Conservation (phyloP, 2,329 filamentous ascomycete genomes). For the Helotiales sp. region DNA sequence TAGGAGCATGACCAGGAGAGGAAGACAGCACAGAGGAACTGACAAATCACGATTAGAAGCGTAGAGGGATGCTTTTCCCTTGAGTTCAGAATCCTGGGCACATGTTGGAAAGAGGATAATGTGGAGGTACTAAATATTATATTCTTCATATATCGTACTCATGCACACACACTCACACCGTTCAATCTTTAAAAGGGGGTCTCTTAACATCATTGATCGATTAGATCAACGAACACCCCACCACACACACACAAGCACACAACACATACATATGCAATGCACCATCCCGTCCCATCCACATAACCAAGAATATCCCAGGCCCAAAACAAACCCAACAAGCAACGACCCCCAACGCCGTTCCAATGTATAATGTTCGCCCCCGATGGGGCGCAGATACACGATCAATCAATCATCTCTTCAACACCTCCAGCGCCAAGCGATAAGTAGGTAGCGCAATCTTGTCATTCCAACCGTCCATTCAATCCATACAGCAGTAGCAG, state of each 20-base stretch:
- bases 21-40: too few relatives aligned
- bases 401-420: neutral
- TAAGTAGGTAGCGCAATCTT: constrained; percentile 2
- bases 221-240: neutral
- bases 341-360: constrained; percentile 20
- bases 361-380: constrained; percentile 17
- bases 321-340: constrained; percentile 1
- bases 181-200: neutral
- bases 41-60: too few relatives aligned
- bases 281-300: constrained; percentile 9
- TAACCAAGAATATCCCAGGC: neutral
- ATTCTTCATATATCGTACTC: constrained; percentile 18
- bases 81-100: neutral
- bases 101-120: neutral
- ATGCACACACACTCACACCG: neutral
- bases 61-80: too few relatives aligned
- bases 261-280: constrained; percentile 17
- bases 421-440: constrained; percentile 18
- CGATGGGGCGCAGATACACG: neutral
- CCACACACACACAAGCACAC: too few relatives aligned
- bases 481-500: neutral
- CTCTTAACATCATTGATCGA: neutral
- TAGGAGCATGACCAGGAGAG: too few relatives aligned
- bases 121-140: constrained; percentile 8
- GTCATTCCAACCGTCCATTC: too few relatives aligned